Percentiles rank a stretch among this genome's conserved stretches.
Evolutionary conservation across 2,329 filamentous ascomycete species (phyloP).

Genomic region (Colletotrichum brevisporum): DNA sequence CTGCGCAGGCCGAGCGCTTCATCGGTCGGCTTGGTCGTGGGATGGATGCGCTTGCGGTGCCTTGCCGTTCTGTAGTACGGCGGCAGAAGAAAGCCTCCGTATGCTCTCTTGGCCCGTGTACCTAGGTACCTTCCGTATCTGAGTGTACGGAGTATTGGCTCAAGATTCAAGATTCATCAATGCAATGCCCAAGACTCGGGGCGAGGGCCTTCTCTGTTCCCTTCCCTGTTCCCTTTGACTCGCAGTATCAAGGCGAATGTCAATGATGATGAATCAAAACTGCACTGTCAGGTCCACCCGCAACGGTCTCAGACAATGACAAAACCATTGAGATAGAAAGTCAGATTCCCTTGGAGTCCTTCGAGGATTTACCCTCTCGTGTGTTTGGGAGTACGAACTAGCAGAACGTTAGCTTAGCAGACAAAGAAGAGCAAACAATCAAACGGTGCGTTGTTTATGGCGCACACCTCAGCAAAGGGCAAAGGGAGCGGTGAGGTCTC

Average conservation of each 20-base stretch:
- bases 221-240: no score
- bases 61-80: neutral
- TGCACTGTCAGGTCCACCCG: constrained; percentile 25
- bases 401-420: constrained; percentile 18
- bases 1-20: constrained; percentile 10
- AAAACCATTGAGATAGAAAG: constrained; percentile 25
- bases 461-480: neutral
- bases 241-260: no score
- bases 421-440: constrained; percentile 28
- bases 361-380: no score
- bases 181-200: no score
- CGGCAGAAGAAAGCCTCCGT: no score
- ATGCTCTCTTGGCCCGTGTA: no score
- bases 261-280: neutral
- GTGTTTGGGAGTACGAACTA: neutral
- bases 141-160: no score
- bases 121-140: no score
- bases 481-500: constrained; percentile 14
- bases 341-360: constrained; percentile 29
- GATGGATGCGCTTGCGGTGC: constrained; percentile 19
- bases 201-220: no score
- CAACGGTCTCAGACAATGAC: constrained; percentile 34
- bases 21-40: constrained; percentile 6
- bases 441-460: constrained; percentile 22
- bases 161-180: no score